Percentiles rank a stretch among this genome's conserved stretches.
These are phyloP conservation scores for Macrotyloma uniflorum DNA, from an alignment of 306 rosid species.

Conservation along the genomic window DNA sequence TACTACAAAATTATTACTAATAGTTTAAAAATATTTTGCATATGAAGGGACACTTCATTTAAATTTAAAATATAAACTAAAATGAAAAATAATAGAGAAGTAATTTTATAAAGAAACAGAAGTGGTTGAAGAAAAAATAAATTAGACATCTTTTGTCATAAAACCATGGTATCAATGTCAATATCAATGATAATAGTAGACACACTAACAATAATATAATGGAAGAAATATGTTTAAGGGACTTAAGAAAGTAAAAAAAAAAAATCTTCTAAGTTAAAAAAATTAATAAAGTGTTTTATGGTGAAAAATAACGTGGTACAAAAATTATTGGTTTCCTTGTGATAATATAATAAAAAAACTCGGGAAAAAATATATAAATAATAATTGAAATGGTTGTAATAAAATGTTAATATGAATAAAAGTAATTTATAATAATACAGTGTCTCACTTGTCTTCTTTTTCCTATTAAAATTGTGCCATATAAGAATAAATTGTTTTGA, in stretches of 20 bases:
- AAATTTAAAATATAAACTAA: background rate
- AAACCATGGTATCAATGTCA: background rate
- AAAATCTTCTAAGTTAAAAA: background rate
- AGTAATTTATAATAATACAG: too few species aligned
- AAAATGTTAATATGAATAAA: background rate
- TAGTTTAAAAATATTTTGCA: background rate
- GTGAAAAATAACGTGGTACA: background rate
- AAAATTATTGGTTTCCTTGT: background rate
- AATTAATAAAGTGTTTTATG: background rate
- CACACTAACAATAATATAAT: background rate
- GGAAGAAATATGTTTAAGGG: background rate
- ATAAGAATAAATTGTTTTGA: too few species aligned
- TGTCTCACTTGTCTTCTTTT: too few species aligned
- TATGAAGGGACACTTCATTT: too few species aligned
- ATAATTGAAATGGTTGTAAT: background rate
- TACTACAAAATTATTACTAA: too few species aligned
- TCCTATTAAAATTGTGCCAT: too few species aligned
- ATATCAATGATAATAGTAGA: background rate
- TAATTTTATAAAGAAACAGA: background rate
- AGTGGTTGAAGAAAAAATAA: background rate
- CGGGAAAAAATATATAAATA: background rate
- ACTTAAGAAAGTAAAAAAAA: background rate
- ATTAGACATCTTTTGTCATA: background rate
- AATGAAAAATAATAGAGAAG: background rate
- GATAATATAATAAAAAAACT: background rate